phyloP scores from a whole-genome alignment of 306 rosid genomes.

The Leucaena leucocephala region DNA sequence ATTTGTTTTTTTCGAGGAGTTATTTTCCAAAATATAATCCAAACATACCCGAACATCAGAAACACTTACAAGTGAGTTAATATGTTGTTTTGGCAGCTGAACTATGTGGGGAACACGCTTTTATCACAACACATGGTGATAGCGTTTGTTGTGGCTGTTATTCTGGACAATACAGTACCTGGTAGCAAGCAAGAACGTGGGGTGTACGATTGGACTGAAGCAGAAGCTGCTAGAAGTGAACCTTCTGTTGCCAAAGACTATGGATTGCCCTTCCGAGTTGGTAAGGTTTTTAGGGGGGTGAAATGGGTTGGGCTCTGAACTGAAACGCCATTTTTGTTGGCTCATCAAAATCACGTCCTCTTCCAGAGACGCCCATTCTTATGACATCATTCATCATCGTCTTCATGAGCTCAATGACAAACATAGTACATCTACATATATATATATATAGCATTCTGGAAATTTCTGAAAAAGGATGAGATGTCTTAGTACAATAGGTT shows the following conservation, averaged over 20 bases:
- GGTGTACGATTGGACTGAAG: conserved; percentile 90
- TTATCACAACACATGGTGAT: conserved; percentile 88
- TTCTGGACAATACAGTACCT: conserved; percentile 95
- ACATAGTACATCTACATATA: background rate
- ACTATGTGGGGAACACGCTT: conserved; percentile 80
- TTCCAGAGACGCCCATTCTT: no score
- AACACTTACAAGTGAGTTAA: background rate
- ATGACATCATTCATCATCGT: background rate
- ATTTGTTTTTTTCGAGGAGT: no score
- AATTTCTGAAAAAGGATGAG: background rate
- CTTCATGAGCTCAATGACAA: conserved; percentile 16
- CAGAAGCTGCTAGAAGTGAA: conserved; percentile 79
- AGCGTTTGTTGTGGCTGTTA: conserved; percentile 79
- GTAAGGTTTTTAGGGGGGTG: conserved; percentile 90
- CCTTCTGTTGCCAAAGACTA: conserved; percentile 85
- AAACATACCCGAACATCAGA: no score
- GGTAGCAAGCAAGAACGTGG: conserved; percentile 93
- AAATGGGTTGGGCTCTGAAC: conserved; percentile 86
- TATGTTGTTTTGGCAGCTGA: conserved; percentile 61
- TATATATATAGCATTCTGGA: background rate
- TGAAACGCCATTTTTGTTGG: conserved; percentile 24
- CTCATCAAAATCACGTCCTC: conserved; percentile 22
- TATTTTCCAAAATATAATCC: no score
- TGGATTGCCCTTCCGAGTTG: conserved; percentile 77
- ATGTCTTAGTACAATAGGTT: conserved; percentile 23